These are phyloP conservation scores for Botryotinia globosa DNA, from an alignment of 2,329 filamentous ascomycete genomes.

Conservation along the genomic window DNA sequence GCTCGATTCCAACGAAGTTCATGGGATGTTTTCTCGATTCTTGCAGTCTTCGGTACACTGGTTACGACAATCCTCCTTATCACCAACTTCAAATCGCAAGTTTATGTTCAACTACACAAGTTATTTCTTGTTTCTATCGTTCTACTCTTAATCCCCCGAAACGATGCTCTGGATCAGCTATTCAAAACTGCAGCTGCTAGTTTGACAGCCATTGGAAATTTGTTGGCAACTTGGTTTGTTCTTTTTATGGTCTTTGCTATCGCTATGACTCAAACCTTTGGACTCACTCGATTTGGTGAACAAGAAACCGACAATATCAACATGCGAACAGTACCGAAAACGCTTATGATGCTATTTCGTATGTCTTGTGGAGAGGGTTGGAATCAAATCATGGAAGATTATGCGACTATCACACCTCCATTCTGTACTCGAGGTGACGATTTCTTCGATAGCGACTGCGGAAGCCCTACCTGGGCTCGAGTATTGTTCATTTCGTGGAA, in stretches of 20 bases:
- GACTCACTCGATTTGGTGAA: slow-evolving; percentile 80
- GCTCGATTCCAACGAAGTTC: slow-evolving; percentile 85
- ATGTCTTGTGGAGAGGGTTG: slow-evolving; percentile 94
- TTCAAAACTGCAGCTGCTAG: slow-evolving; percentile 98
- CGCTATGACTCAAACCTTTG: slow-evolving; percentile 92
- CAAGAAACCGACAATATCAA: slow-evolving; percentile 78
- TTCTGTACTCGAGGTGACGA: slow-evolving; percentile 69
- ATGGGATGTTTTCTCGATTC: slow-evolving; percentile 88
- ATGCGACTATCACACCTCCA: slow-evolving; percentile 73
- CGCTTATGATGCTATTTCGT: slow-evolving; percentile 86
- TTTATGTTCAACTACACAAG: slow-evolving; percentile 83
- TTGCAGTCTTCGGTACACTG: slow-evolving; percentile 77
- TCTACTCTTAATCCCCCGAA: slow-evolving; percentile 87
- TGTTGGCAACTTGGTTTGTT: slow-evolving; percentile 95
- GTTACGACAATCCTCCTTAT: slow-evolving; percentile 77
- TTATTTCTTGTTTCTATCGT: slow-evolving; percentile 89
- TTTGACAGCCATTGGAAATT: slow-evolving; percentile 83
- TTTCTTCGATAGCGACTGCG: slow-evolving; percentile 90
- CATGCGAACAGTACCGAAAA: slow-evolving; percentile 90
- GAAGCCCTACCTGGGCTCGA: slow-evolving; percentile 83
- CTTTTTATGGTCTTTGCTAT: slow-evolving; percentile 96
- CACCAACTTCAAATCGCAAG: slow-evolving; percentile 53
- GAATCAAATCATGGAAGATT: slow-evolving; percentile 98
- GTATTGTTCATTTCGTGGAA: slow-evolving; percentile 95
- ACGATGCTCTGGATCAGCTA: slow-evolving; percentile 94